Evolutionary conservation across 1,139 yeast genomes (phyloP).

Genomic region (Yarrowia galli): DNA sequence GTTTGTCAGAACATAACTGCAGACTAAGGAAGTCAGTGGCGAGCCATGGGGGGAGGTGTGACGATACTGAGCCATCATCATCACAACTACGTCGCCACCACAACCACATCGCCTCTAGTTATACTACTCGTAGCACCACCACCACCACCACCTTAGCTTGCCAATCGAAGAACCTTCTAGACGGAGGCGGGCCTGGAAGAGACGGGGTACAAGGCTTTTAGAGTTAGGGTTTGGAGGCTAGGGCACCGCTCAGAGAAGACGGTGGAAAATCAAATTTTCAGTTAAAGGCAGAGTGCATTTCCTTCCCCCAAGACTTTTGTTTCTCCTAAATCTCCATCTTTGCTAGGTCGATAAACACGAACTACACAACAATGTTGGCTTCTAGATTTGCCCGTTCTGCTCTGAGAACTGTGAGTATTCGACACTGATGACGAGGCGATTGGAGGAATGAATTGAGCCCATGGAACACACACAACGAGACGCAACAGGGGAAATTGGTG

Average conservation of each 20-base stretch:
- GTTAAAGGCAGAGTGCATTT: constrained; percentile 39
- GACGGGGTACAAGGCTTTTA: constrained; percentile 14
- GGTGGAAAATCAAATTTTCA: constrained; percentile 39
- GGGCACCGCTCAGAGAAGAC: constrained; percentile 39
- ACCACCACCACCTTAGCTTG: too few relatives aligned
- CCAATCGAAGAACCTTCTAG: constrained; percentile 38
- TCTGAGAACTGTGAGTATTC: constrained; percentile 41
- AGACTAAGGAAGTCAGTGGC: too few relatives aligned
- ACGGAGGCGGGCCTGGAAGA: constrained; percentile 7
- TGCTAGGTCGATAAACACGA: constrained; percentile 32
- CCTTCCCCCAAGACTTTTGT: constrained; percentile 27
- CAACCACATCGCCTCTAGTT: too few relatives aligned
- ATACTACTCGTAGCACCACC: too few relatives aligned
- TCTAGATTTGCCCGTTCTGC: constrained; percentile 50
- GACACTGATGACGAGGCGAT: neutral
- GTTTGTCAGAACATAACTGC: too few relatives aligned
- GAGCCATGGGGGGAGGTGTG: too few relatives aligned
- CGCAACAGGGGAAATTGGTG: neutral
- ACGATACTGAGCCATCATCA: too few relatives aligned
- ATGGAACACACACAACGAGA: neutral
- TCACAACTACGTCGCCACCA: too few relatives aligned
- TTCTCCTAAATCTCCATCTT: constrained; percentile 27
- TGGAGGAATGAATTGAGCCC: neutral
- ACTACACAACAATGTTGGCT: constrained; percentile 47
- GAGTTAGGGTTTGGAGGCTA: constrained; percentile 25